These are phyloP conservation scores for Triticum monococcum DNA, from an alignment of 176 grass and related monocot species.

Conservation along the genomic window DNA sequence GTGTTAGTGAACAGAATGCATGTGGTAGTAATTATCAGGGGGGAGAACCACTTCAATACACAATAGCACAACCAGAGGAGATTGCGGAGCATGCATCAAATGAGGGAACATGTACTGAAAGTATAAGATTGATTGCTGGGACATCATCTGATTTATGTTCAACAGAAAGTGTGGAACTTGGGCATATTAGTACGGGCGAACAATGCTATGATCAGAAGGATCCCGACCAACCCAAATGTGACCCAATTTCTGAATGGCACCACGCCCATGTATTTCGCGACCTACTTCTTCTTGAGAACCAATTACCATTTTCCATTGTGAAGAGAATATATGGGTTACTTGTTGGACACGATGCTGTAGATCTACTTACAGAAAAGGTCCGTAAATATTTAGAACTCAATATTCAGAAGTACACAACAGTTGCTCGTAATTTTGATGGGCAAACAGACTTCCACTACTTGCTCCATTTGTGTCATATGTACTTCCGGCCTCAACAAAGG, in stretches of 20 bases:
- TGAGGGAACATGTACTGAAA: neutral
- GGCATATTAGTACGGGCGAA: neutral
- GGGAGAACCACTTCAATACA: neutral
- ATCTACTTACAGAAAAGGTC: neutral
- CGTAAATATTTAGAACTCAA: neutral
- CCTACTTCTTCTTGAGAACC: neutral
- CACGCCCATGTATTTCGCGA: neutral
- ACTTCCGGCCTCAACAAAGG: neutral
- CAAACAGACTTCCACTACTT: neutral
- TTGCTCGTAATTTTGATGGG: neutral
- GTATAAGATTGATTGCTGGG: neutral
- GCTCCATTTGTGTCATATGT: constrained; percentile 8
- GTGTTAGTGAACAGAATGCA: neutral
- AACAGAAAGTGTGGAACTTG: neutral
- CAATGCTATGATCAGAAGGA: neutral
- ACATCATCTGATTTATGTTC: neutral
- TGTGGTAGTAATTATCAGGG: neutral
- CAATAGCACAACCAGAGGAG: neutral
- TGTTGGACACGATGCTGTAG: neutral
- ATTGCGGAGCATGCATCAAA: neutral
- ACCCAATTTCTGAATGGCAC: neutral
- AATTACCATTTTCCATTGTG: neutral
- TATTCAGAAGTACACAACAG: neutral
- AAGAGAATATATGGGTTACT: neutral
- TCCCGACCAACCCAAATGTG: neutral